A percentile compares a stretch with the other conserved stretches of the same genome.
Evolutionary conservation across 1,284 basidiomycete genomes (phyloP).

Genomic region (Afroboletus lepidellus): DNA sequence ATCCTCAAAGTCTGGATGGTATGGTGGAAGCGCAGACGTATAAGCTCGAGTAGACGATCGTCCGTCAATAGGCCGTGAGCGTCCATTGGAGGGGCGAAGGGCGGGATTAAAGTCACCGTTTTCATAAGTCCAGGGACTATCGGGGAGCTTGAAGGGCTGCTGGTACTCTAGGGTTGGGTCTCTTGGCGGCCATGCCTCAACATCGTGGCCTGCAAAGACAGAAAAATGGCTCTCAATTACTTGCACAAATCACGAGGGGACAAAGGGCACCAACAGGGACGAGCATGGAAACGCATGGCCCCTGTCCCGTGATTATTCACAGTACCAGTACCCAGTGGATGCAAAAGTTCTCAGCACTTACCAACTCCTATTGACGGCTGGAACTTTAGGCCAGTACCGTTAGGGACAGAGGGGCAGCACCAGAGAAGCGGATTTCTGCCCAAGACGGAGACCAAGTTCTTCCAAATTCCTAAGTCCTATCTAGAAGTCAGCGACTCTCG

Average conservation of each 20-base stretch:
- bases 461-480: conserved; percentile 73
- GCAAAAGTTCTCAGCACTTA: conserved; percentile 61
- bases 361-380: conserved; percentile 70
- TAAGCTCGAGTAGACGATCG: conserved; percentile 31
- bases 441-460: conserved; percentile 77
- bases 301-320: conserved; percentile 16
- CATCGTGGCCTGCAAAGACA: conserved; percentile 12
- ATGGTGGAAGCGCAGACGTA: conserved; percentile 59
- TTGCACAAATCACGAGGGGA: neutral
- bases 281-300: conserved; percentile 2
- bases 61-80: conserved; percentile 23
- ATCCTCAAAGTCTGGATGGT: conserved; percentile 64
- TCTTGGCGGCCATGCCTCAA: conserved; percentile 55
- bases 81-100: conserved; percentile 60
- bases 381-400: conserved; percentile 78
- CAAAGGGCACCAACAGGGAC: conserved; percentile 4
- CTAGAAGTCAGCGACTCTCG: conserved; percentile 9
- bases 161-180: conserved; percentile 46
- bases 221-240: conserved; percentile 5
- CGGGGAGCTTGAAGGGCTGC: conserved; percentile 47
- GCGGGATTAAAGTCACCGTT: conserved; percentile 71
- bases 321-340: neutral
- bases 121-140: conserved; percentile 83
- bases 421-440: conserved; percentile 75
- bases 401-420: conserved; percentile 73